Evolutionary conservation across 1,139 yeast species (phyloP), one percentile per base, ranked within the genome.

Genomic region (Geotrichum citri-aurantii): DNA sequence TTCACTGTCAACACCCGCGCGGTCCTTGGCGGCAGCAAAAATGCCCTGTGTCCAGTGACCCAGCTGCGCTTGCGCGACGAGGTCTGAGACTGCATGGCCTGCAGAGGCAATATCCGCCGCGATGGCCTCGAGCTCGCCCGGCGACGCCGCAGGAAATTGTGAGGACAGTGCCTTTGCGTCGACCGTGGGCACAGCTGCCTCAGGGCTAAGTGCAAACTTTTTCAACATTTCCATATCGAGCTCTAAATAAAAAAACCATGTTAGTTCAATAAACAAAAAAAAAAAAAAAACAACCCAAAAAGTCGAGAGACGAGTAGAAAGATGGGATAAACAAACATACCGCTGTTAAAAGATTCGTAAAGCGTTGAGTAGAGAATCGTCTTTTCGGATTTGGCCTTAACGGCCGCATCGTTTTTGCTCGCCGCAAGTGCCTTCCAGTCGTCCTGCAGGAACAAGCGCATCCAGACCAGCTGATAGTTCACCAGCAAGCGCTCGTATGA

Each of bases 381-480:
- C 46, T 75, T 73, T 53, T 73, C 77, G 19, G 79, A 66, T 54
- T 71, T 72, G 23, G 73, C 72, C 64, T 77, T 77, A 49, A 78
- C 72, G 61, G 69, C 73, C 54, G 77, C 78, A 61, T 82, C 84
- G 4, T 80, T 73, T 57, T 77, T 73, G 57, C 74, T 74, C 33
- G 11, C 79, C 75, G 33, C 75, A 71, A n/a, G 75, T 71, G 24
- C 82, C 68, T 14, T 69, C 67, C 6, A 57, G 48, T 83, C 81
- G 64, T 84, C 86, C 1, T 81, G 77, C n/a, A 83, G 66, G 10
- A 87, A 73, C 52, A 86, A 76, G 61, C 93, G 76, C 65, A 84
- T 75, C 93, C 95, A 87, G 1, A 86, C 73, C 17, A 78, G 67
- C 17, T 72, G 71, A 54, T 73, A 75, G 54, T 73, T 71, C 14